Base-by-base conservation (phyloP, 495 filamentous ascomycete species). In the Penicillium desertorum region DNA sequence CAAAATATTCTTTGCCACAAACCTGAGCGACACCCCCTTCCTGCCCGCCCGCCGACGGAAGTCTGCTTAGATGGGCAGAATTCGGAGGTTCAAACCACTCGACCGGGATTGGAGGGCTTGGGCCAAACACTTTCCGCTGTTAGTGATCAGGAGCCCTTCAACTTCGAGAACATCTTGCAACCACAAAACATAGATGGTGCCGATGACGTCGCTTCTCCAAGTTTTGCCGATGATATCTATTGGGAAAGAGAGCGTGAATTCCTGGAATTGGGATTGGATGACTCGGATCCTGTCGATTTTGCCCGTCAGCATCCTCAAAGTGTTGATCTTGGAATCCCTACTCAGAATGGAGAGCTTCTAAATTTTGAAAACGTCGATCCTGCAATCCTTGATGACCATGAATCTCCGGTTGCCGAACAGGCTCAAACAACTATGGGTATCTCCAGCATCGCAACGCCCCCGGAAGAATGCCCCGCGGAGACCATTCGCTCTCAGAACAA, bases 21-120 rank as follows among this genome's bases (percentile, higher is more conserved):
- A 34, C 27, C 47, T 37, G 34, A 56, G 32, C 41, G 34, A 42
- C 49, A 57, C 32, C 54, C 54, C 14, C 48, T 57, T 36, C 54
- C 59, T 61, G 2, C 34, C 4, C 45, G 54, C 12, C 59, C 44
- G 16, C 59, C 29, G 10, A 43, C 49, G 12, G 59, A 57, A 43
- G 48, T 57, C 30, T 61, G 19, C 49, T 45, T 27, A 41, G 37
- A 41, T 41, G 16, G 37, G 37, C 7, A 4, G 16, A 1, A 29
- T 46, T 46, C 45, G 11, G 12, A 46, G 37, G 37, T 5, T 41
- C 45, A n/a, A 46, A 16, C 45, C 22, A 41, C 37, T 41, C 16
- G 16, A 41, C 37, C 2, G 6, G 43, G n/a, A 23, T 45, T 23
- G 10, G 43, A 45, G 23, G 43, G 23, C 43, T 45, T 45, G 16